A percentile compares a stretch with the other conserved stretches of the same genome.
Conservation (phyloP, 192 early-diverging fungal genomes). For the Haplosporangium gracile region DNA sequence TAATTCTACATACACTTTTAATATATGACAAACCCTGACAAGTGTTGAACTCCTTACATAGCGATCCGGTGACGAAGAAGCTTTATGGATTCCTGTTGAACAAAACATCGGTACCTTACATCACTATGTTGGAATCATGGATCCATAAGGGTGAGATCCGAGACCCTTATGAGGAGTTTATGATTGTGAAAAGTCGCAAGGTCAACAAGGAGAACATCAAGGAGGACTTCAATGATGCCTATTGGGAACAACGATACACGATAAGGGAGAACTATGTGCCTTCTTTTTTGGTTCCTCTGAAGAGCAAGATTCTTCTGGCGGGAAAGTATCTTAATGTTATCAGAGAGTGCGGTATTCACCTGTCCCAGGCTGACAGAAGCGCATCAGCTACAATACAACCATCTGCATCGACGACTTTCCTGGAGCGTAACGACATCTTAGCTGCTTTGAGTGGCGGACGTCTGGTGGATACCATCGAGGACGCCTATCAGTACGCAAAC, state of each 20-base stretch:
- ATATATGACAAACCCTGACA: not conserved
- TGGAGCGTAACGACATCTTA: constrained; percentile 65
- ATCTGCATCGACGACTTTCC: constrained; percentile 13
- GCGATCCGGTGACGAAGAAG: constrained; percentile 79
- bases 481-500: constrained; percentile 92
- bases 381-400: constrained; percentile 35
- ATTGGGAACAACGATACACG: constrained; percentile 87
- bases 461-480: constrained; percentile 81
- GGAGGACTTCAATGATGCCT: constrained; percentile 86
- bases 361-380: constrained; percentile 47
- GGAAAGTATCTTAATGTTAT: constrained; percentile 98
- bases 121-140: constrained; percentile 88
- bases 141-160: constrained; percentile 89
- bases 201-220: constrained; percentile 70
- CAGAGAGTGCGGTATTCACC: constrained; percentile 80
- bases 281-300: constrained; percentile 79
- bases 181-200: constrained; percentile 82
- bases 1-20: not conserved
- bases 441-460: constrained; percentile 68
- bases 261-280: constrained; percentile 77
- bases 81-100: constrained; percentile 86
- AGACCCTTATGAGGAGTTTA: constrained; percentile 94
- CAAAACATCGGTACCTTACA: constrained; percentile 85
- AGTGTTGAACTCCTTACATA: constrained; percentile 22
- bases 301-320: constrained; percentile 86